Evolutionary conservation across 106 monocot genomes (phyloP).

Genomic region (Dioscorea alata): DNA sequence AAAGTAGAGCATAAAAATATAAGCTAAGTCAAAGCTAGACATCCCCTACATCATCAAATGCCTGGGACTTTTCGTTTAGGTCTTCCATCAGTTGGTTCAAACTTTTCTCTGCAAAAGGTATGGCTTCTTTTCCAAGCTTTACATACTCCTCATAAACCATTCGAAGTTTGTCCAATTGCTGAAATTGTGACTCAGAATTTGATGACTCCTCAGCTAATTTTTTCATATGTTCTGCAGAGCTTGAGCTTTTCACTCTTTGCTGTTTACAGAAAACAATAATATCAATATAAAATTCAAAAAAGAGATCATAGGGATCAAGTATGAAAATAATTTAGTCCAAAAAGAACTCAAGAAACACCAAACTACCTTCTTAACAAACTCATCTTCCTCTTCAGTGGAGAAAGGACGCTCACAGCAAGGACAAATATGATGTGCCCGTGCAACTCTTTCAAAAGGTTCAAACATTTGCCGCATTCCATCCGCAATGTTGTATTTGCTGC

Average conservation of each 20-base stretch:
- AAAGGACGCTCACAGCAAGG: constrained; percentile 97
- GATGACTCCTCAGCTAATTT: constrained; percentile 63
- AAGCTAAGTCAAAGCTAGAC: too few species aligned
- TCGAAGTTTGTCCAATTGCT: constrained; percentile 82
- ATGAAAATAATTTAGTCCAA: too few species aligned
- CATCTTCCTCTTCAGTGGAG: constrained; percentile 86
- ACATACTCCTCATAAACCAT: constrained; percentile 88
- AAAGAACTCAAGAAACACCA: constrained; percentile 1
- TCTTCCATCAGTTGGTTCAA: constrained; percentile 60
- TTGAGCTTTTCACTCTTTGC: constrained; percentile 93
- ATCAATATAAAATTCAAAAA: background rate
- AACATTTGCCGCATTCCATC: constrained; percentile 99
- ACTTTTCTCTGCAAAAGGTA: constrained; percentile 69
- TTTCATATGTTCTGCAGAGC: constrained; percentile 89
- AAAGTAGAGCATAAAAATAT: too few species aligned
- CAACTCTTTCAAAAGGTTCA: constrained; percentile 97
- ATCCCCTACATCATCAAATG: constrained; percentile 66
- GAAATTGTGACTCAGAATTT: constrained; percentile 79
- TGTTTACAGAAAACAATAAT: constrained; percentile 17
- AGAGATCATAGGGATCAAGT: too few species aligned
- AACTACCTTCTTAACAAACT: constrained; percentile 81
- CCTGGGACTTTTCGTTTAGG: constrained; percentile 66
- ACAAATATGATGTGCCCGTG: constrained; percentile 88
- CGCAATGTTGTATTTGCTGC: constrained; percentile 90
- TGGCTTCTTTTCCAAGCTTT: constrained; percentile 77